Percentiles rank a stretch among this genome's conserved stretches.
phyloP scores from a whole-genome alignment of 805 yeast genomes.

The Yarrowia keelungensis region DNA sequence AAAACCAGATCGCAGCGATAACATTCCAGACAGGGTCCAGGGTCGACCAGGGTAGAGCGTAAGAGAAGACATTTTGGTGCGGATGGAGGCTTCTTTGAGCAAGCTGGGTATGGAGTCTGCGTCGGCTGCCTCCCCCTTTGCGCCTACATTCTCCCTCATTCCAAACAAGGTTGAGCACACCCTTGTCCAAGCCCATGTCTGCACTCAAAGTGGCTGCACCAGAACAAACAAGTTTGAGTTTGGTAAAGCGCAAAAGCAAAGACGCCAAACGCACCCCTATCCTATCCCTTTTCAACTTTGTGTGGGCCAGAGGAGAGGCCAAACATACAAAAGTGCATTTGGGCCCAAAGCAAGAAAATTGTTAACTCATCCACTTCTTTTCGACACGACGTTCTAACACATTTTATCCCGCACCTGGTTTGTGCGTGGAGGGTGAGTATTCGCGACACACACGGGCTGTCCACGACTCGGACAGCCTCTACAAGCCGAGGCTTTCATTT shows the following conservation, averaged over 20 bases:
- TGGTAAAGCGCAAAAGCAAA: slow-evolving; percentile 20
- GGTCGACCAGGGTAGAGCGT: neutral
- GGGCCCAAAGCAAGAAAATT: slow-evolving; percentile 34
- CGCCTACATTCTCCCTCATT: slow-evolving; percentile 38
- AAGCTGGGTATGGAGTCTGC: neutral
- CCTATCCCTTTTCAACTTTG: slow-evolving; percentile 39
- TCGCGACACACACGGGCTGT: neutral
- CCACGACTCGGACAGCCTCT: neutral
- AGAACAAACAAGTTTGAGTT: slow-evolving; percentile 31
- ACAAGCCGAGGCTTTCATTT: slow-evolving; percentile 7
- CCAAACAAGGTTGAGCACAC: slow-evolving; percentile 17
- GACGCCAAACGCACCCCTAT: slow-evolving; percentile 32
- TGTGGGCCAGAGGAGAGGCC: slow-evolving; percentile 29
- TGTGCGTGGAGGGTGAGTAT: slow-evolving; percentile 39
- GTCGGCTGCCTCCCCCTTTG: slow-evolving; percentile 34
- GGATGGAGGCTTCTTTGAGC: neutral
- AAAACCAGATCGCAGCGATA: neutral
- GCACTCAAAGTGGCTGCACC: slow-evolving; percentile 20
- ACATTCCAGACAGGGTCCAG: slow-evolving; percentile 27
- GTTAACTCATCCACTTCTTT: slow-evolving; percentile 36
- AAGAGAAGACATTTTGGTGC: neutral
- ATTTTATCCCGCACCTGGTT: slow-evolving; percentile 37
- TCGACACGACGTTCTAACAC: slow-evolving; percentile 38
- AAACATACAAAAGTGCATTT: slow-evolving; percentile 38
- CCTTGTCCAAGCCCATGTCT: slow-evolving; percentile 37